These are phyloP conservation scores for Paraphoma chrysanthemicola DNA, from an alignment of 2,329 filamentous ascomycete species.

Conservation along the genomic window DNA sequence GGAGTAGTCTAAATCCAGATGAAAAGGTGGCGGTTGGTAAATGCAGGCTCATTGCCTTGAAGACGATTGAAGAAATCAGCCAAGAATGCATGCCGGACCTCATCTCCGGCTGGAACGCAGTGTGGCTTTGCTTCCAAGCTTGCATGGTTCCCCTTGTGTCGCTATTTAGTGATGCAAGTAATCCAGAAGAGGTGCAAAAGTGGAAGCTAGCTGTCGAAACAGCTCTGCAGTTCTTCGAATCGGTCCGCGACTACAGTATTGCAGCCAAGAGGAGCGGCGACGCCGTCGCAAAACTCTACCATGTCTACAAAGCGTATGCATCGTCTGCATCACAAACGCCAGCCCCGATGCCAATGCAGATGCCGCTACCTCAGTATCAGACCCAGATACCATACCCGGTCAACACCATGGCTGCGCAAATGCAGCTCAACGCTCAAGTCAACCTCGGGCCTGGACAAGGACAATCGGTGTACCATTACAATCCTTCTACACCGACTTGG, in stretches of 20 bases:
- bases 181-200: constrained; percentile 48
- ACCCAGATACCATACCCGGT: constrained; percentile 20
- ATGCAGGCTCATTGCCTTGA: constrained; percentile 72
- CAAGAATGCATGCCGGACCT: constrained; percentile 74
- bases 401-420: constrained; percentile 14
- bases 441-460: constrained; percentile 6
- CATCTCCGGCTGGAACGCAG: constrained; percentile 81
- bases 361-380: constrained; percentile 16
- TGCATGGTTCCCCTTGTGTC: constrained; percentile 79
- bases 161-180: constrained; percentile 70
- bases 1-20: constrained; percentile 62
- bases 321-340: constrained; percentile 18
- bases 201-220: constrained; percentile 52
- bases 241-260: constrained; percentile 53
- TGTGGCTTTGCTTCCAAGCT: constrained; percentile 83
- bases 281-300: constrained; percentile 51
- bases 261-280: constrained; percentile 53
- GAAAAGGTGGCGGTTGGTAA: constrained; percentile 72
- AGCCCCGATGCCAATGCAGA: constrained; percentile 22
- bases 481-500: constrained; percentile 34
- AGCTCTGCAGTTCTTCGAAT: constrained; percentile 52
- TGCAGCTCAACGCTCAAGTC: constrained; percentile 21
- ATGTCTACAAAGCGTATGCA: constrained; percentile 46
- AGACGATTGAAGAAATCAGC: constrained; percentile 75
- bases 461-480: constrained; percentile 30